Conservation (phyloP, 176 grass and related monocot genomes). For the Panicum miliaceum region DNA sequence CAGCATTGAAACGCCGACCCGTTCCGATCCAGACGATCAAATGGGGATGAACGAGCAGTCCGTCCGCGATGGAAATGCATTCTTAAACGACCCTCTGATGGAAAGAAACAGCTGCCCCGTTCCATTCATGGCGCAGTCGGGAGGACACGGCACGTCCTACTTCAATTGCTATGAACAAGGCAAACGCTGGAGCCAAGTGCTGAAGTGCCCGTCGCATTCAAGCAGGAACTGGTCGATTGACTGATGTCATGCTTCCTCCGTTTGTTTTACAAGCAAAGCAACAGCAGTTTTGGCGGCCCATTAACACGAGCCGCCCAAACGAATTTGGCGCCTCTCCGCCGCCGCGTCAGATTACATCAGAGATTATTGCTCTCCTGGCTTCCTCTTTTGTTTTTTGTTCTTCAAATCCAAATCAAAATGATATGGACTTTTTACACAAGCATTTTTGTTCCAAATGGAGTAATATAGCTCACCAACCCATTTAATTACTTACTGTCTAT, state of each 20-base stretch:
- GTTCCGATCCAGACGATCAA: neutral
- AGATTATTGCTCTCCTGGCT: neutral
- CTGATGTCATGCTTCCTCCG: slow-evolving; percentile 18
- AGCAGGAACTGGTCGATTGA: neutral
- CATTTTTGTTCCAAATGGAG: slow-evolving; percentile 2
- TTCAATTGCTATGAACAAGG: neutral
- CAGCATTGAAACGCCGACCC: slow-evolving; percentile 31
- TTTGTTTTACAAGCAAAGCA: slow-evolving; percentile 21
- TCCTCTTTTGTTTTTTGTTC: neutral
- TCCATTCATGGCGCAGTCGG: neutral
- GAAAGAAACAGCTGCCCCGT: slow-evolving; percentile 15
- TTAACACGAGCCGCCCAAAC: slow-evolving; percentile 45
- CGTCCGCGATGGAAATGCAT: neutral
- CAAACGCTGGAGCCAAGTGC: neutral
- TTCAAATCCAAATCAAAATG: slow-evolving; percentile 33
- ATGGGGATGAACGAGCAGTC: neutral
- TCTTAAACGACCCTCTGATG: slow-evolving; percentile 32
- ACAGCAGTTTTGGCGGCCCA: slow-evolving; percentile 42
- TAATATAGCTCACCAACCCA: slow-evolving; percentile 19
- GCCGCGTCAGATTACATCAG: slow-evolving; percentile 19
- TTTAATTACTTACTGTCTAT: slow-evolving; percentile 42
- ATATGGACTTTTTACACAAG: slow-evolving; percentile 27
- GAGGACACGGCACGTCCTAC: neutral
- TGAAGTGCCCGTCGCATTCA: neutral
- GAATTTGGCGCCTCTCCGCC: neutral